Evolutionary conservation across 2,329 filamentous ascomycete species (phyloP), one percentile per base, ranked within the genome.

Genomic region (Amphichorda felina): DNA sequence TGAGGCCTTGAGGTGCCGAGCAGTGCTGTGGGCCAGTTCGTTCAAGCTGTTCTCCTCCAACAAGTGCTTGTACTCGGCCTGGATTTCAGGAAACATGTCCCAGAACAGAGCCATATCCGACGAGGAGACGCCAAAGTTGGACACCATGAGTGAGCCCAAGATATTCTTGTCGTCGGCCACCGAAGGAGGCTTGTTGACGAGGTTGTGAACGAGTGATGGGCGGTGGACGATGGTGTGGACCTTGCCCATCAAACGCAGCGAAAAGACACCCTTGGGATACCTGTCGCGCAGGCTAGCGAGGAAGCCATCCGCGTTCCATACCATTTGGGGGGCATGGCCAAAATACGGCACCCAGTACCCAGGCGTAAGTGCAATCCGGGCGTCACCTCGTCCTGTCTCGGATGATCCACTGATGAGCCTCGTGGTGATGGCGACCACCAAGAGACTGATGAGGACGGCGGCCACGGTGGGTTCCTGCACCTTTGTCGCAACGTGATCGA

Each of bases 271-370:
- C 10, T 53, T 42, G 0, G 50, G 41, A 31, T 56, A 59, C 17
- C 44, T 44, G 18, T 48, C 43, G n/a, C 50, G 47, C 15, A 61
- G 45, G 8, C 48, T 34, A 21, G 45, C 38, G 30, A 61, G 44
- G 18, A 57, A 55, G 14, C 42, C 41, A 5, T 48, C 45, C n/a
- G 43, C 40, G 40, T 46, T 46, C 15, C 17, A 35, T 15, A 44
- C 40, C 40, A 61, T 46, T 28, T 52, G 53, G 1, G 55, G 52
- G 10, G 50, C 43, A 30, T 62, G 57, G 11, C 57, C 57, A 5
- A 62, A 27, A 11, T 53, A 46, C 1, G 59, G 59, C 2, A 61
- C 33, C 53, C 54, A 60, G 34, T 53, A 57, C 3, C 53, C 50
- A 2, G 53, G 55, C 33, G 43, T 41, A 4, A 35, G 30, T 5